Base-by-base conservation (phyloP, 495 filamentous ascomycete species). In the Penicillium maclennaniae region DNA sequence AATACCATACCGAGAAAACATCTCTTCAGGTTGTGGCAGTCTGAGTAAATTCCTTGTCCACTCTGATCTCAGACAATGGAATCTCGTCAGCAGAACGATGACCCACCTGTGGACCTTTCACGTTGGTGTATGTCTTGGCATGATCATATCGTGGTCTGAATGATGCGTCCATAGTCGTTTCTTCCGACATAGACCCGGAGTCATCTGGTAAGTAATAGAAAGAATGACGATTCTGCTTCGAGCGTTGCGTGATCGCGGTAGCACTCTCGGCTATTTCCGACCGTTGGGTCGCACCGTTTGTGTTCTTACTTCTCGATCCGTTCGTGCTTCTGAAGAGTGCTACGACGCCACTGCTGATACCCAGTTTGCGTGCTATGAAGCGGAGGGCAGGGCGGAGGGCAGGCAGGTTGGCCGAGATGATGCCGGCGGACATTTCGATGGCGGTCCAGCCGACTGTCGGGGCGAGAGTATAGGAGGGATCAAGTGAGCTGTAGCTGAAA, bases 361-460 rank as follows among this genome's bases (percentile, higher is more conserved):
- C 57, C 25, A 63, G 48, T 1, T 40, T 34, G 26, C 61, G 61
- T 26, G 55, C 49, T 25, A 25, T 49, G 40, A 55, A 45, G 7
- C 53, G 53, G 12, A 60, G 40, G 7, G 62, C 57, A 15, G 73
- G 73, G 1, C 62, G 63, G 14, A 78, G 47, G n/a, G 72, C 74
- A 4, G 73, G 73, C 14, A 78, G 68, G 54, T 71, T 75, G 49
- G 73, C 73, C 27, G 66, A 73, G 14, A 77, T 61, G 61, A 78
- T 75, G 14, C 72, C 73, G 38, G 69, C 69, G 20, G 73, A 67
- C 63, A 73, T 70, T 56, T 78, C 73, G 59, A 75, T 74, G 26
- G 67, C 61, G 23, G 69, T 72, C 74, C 74, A 76, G 51, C 59
- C 64, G 25, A 70, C 66, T 28, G 72, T 69, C n/a, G 59, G 63